Evolutionary conservation across 1,284 basidiomycete species (phyloP).

Genomic region (Chiua sp.): DNA sequence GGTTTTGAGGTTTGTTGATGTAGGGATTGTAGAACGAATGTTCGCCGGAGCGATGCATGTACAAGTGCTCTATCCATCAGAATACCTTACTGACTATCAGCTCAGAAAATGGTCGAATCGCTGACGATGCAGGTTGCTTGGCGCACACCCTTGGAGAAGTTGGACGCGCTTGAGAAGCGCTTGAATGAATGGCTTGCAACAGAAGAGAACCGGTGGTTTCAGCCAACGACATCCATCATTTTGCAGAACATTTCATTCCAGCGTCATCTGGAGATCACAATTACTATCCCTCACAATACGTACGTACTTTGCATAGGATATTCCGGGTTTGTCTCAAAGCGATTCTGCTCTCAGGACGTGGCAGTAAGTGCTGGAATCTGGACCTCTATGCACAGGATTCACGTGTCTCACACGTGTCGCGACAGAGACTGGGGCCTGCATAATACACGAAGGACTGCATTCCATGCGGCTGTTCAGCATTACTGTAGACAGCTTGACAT

Average conservation of each 20-base stretch:
- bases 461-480: conserved; percentile 75
- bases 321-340: conserved; percentile 12
- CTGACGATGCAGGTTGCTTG: conserved; percentile 74
- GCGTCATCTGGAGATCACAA: conserved; percentile 66
- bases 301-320: conserved; percentile 35
- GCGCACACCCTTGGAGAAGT: conserved; percentile 71
- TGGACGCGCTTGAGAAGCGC: conserved; percentile 67
- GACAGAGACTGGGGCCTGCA: conserved; percentile 66
- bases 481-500: conserved; percentile 74
- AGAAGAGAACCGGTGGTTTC: conserved; percentile 78
- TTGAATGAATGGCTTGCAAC: conserved; percentile 76
- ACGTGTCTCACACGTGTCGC: conserved; percentile 6
- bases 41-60: conserved; percentile 68
- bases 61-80: background rate
- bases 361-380: conserved; percentile 40
- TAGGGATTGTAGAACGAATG: conserved; percentile 57
- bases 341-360: conserved; percentile 43
- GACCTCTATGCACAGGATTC: background rate
- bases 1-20: background rate
- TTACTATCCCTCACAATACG: conserved; percentile 74
- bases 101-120: conserved; percentile 69
- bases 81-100: conserved; percentile 5
- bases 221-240: conserved; percentile 65
- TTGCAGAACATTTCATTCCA: conserved; percentile 68
- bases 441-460: conserved; percentile 67